Conservation (phyloP, 257 asterid genomes). For the Henckelia pumila region DNA sequence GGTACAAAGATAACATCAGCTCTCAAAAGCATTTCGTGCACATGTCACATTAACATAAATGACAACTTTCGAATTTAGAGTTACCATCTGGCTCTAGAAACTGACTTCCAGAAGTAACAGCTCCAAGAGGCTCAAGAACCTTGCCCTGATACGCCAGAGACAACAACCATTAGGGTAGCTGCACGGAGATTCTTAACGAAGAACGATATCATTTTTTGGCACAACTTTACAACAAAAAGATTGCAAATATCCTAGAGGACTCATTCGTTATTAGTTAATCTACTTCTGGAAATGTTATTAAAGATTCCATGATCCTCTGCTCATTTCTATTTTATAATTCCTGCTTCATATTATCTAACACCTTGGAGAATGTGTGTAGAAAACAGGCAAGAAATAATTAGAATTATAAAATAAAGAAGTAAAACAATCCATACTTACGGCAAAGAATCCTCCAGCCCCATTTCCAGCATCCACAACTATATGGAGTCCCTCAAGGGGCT, state of each 20-base stretch:
- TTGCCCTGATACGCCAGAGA: constrained; percentile 61
- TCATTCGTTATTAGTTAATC: constrained; percentile 4
- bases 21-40: constrained; percentile 4
- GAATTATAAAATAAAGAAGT: constrained; percentile 6
- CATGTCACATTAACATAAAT: constrained; percentile 5
- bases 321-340: neutral
- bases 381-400: constrained; percentile 14
- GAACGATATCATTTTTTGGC: constrained; percentile 1
- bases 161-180: constrained; percentile 22
- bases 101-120: constrained; percentile 92
- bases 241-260: constrained; percentile 7
- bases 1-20: constrained; percentile 22
- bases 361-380: neutral
- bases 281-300: constrained; percentile 1
- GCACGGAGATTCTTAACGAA: constrained; percentile 17
- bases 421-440: constrained; percentile 51
- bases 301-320: constrained; percentile 4
- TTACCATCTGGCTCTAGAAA: constrained; percentile 98
- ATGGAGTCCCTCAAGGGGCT: constrained; percentile 96
- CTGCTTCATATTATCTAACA: neutral
- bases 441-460: constrained; percentile 99
- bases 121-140: constrained; percentile 98
- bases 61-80: constrained; percentile 23
- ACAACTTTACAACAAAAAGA: constrained; percentile 13
- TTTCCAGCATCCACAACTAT: constrained; percentile 99